phyloP scores from a whole-genome alignment of 1,284 basidiomycete species.

The Ceratobasidium sp. region DNA sequence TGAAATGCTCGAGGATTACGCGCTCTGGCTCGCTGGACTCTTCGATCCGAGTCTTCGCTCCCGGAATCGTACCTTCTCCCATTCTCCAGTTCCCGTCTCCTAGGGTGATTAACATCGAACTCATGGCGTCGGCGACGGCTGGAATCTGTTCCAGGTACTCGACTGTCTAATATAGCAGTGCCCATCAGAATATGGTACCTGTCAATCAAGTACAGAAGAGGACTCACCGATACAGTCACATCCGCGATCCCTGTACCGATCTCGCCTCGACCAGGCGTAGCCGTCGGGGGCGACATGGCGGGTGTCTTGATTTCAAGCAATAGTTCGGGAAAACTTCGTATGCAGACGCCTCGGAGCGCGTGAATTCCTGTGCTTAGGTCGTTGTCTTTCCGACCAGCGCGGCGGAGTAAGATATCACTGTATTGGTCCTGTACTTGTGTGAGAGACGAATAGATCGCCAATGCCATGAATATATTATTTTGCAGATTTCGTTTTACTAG shows the following conservation, averaged over 20 bases:
- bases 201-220: neutral
- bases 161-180: constrained; percentile 58
- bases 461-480: constrained; percentile 81
- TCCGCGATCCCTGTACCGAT: constrained; percentile 68
- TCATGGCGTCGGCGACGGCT: constrained; percentile 69
- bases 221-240: constrained; percentile 64
- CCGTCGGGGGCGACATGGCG: constrained; percentile 48
- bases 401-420: constrained; percentile 66
- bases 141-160: constrained; percentile 72
- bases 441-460: constrained; percentile 68
- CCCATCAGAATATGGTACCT: constrained; percentile 1
- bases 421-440: constrained; percentile 63
- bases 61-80: constrained; percentile 76
- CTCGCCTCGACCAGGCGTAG: constrained; percentile 51
- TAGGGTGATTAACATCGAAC: constrained; percentile 66
- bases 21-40: constrained; percentile 56
- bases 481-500: constrained; percentile 83
- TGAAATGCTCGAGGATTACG: constrained; percentile 72
- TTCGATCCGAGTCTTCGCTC: constrained; percentile 51
- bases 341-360: constrained; percentile 66
- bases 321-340: constrained; percentile 81
- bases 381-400: constrained; percentile 62
- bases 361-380: constrained; percentile 73
- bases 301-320: constrained; percentile 71
- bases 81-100: constrained; percentile 89